phyloP scores from a whole-genome alignment of 805 yeast genomes.

The Saturnispora dispora region DNA sequence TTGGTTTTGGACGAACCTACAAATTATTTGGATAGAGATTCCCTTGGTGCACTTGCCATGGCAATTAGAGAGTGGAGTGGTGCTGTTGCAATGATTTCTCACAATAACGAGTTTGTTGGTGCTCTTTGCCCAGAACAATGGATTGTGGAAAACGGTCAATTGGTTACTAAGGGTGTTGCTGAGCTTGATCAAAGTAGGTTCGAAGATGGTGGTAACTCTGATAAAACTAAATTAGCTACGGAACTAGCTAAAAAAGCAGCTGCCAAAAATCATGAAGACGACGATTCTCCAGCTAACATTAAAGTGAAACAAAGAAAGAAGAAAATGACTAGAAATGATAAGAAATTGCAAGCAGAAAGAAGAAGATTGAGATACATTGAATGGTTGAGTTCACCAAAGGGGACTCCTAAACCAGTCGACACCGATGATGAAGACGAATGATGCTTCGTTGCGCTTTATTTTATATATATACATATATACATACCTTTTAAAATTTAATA shows the following conservation, averaged over 20 bases:
- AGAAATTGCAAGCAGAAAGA: slow-evolving; percentile 85
- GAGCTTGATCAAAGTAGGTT: slow-evolving; percentile 71
- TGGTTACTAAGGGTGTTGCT: slow-evolving; percentile 74
- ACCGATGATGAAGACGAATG: slow-evolving; percentile 76
- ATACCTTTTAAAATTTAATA: slow-evolving; percentile 6
- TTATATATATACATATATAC: neutral
- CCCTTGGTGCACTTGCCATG: slow-evolving; percentile 92
- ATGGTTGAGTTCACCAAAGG: slow-evolving; percentile 95
- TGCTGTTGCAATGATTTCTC: slow-evolving; percentile 98
- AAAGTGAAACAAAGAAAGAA: slow-evolving; percentile 80
- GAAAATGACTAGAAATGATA: slow-evolving; percentile 95
- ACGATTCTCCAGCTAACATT: slow-evolving; percentile 84
- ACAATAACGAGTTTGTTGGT: slow-evolving; percentile 92
- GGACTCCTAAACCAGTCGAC: slow-evolving; percentile 90
- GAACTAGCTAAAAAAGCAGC: slow-evolving; percentile 39
- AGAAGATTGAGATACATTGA: slow-evolving; percentile 89
- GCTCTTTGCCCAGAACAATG: slow-evolving; percentile 98
- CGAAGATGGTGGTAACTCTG: slow-evolving; percentile 58
- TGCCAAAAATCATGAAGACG: slow-evolving; percentile 56
- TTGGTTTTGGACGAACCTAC: slow-evolving; percentile 97
- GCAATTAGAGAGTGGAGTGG: slow-evolving; percentile 98
- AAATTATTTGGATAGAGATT: slow-evolving; percentile 94
- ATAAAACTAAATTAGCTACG: slow-evolving; percentile 36
- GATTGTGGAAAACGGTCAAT: slow-evolving; percentile 88
- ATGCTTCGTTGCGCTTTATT: neutral